A percentile compares a stretch with the other conserved stretches of the same genome.
phyloP scores from a whole-genome alignment of 371 early-diverging fungal genomes.

The Zopfochytrium polystomum region DNA sequence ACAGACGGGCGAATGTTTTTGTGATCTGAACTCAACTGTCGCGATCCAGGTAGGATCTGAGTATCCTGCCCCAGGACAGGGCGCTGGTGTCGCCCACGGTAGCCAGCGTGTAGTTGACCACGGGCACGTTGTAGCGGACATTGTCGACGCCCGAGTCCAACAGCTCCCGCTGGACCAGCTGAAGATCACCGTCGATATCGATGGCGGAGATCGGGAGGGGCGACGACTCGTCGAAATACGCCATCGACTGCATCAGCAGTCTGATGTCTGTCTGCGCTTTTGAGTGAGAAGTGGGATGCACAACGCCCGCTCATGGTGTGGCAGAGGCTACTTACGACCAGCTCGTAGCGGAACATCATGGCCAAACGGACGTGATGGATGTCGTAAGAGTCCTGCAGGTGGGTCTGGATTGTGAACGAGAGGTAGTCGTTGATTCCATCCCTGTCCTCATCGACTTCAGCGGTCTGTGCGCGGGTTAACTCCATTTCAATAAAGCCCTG shows the following conservation, averaged over 20 bases:
- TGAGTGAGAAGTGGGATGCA: not conserved
- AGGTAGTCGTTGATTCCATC: conserved; percentile 34
- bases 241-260: conserved; percentile 29
- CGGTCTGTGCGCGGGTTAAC: conserved; percentile 12
- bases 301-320: not conserved
- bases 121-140: conserved; percentile 18
- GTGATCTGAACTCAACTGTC: conserved; percentile 20
- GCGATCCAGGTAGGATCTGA: conserved; percentile 25
- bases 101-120: conserved; percentile 22
- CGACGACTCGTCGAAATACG: conserved; percentile 24
- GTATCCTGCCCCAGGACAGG: conserved; percentile 20
- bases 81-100: not conserved
- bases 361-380: conserved; percentile 30
- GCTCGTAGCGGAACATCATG: conserved; percentile 28
- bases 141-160: conserved; percentile 19
- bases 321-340: conserved; percentile 20
- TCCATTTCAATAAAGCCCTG: not conserved
- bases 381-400: conserved; percentile 21
- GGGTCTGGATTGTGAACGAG: conserved; percentile 25
- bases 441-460: conserved; percentile 28
- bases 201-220: conserved; percentile 20
- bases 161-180: conserved; percentile 25
- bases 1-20: no score
- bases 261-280: conserved; percentile 8
- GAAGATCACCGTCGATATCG: conserved; percentile 30